Evolutionary conservation across 768 basidiomycete genomes (phyloP).

Genomic region (Phylloporus sp.): DNA sequence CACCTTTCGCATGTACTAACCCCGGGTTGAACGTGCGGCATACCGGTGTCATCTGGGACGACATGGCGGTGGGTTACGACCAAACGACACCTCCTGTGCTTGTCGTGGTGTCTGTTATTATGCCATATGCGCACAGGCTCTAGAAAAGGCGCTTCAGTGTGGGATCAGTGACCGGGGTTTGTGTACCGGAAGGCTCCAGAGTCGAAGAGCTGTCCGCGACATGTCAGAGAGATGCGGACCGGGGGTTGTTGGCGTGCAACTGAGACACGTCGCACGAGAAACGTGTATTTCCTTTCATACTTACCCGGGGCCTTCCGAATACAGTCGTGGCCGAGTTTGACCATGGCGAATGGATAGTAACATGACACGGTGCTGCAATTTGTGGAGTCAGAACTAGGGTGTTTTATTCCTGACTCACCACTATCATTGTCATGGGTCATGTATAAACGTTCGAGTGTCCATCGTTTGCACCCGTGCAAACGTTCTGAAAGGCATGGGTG

Average conservation of each 20-base stretch:
- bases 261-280: not conserved
- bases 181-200: too few relatives aligned
- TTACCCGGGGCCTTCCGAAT: not conserved
- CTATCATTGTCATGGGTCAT: too few relatives aligned
- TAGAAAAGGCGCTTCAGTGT: not conserved
- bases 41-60: too few relatives aligned
- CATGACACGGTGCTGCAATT: too few relatives aligned
- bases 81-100: not conserved
- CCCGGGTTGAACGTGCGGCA: not conserved
- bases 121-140: not conserved
- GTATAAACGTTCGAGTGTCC: too few relatives aligned
- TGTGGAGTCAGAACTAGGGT: too few relatives aligned
- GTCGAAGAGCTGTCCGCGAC: not conserved
- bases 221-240: not conserved
- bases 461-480: too few relatives aligned
- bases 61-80: not conserved
- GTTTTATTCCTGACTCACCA: not conserved
- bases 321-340: not conserved
- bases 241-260: not conserved
- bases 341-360: not conserved
- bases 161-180: too few relatives aligned
- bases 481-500: too few relatives aligned
- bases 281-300: not conserved
- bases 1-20: too few relatives aligned
- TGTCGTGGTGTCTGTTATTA: not conserved